phyloP scores from a whole-genome alignment of 164 flowering plant genomes.

The Liriodendron chinense region DNA sequence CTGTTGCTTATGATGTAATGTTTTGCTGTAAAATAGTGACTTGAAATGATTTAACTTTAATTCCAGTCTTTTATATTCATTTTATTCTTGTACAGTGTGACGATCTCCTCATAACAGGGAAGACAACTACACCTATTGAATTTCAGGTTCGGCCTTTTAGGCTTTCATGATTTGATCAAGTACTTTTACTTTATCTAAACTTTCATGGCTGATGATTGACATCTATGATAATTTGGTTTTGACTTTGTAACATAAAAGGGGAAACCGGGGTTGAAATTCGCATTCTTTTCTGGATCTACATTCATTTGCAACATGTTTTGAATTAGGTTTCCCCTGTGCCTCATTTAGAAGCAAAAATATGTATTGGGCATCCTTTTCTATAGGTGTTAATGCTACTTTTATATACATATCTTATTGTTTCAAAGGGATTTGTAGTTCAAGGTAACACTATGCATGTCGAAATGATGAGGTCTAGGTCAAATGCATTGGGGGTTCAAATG shows the following conservation, averaged over 20 bases:
- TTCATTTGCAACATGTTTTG: neutral
- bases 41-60: too few relatives aligned
- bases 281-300: neutral
- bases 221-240: too few relatives aligned
- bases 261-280: neutral
- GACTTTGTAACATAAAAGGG: neutral
- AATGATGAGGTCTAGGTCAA: too few relatives aligned
- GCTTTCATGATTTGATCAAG: neutral
- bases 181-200: neutral
- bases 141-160: slow-evolving; percentile 51
- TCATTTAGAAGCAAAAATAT: too few relatives aligned
- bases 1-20: neutral
- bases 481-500: too few relatives aligned
- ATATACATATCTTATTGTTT: too few relatives aligned
- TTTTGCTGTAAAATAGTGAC: neutral
- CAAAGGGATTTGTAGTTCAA: too few relatives aligned
- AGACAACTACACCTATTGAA: slow-evolving; percentile 53
- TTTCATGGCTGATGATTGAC: neutral
- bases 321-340: too few relatives aligned
- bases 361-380: too few relatives aligned
- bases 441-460: too few relatives aligned
- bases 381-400: too few relatives aligned
- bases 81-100: slow-evolving; percentile 55
- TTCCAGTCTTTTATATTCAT: neutral
- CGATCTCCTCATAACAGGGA: slow-evolving; percentile 41